These are phyloP conservation scores for Cornus kousa DNA, from an alignment of 148 eudicot species.

Conservation along the genomic window DNA sequence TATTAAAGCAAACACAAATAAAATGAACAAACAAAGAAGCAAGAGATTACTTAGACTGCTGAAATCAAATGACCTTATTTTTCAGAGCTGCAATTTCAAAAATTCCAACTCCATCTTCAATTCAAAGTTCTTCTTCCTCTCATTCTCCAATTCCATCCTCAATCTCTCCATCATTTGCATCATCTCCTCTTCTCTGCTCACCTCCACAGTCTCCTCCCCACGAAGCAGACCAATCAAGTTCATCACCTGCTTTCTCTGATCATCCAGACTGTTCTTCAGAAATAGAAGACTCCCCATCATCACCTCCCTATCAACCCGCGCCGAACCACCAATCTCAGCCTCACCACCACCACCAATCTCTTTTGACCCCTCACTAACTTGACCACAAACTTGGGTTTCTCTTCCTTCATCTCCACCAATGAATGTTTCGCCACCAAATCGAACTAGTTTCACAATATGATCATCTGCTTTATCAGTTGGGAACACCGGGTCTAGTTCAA, in stretches of 20 bases:
- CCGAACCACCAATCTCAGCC: background rate
- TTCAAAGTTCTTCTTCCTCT: constrained; percentile 18
- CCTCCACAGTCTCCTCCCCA: constrained; percentile 25
- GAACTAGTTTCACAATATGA: constrained; percentile 10
- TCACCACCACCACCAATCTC: constrained; percentile 9
- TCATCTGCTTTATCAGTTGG: constrained; percentile 19
- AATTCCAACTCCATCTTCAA: too few relatives aligned
- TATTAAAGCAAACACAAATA: too few relatives aligned
- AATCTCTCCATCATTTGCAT: constrained; percentile 40
- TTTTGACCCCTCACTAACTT: background rate
- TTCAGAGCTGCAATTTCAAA: too few relatives aligned
- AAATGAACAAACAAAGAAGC: too few relatives aligned
- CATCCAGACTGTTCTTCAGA: constrained; percentile 63
- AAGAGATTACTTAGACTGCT: too few relatives aligned
- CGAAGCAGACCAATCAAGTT: constrained; percentile 39
- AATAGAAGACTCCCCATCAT: constrained; percentile 45
- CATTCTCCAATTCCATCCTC: constrained; percentile 47
- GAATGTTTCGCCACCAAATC: too few relatives aligned
- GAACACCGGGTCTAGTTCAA: constrained; percentile 32
- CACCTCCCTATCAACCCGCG: constrained; percentile 31
- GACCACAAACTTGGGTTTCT: constrained; percentile 2
- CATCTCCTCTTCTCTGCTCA: constrained; percentile 47
- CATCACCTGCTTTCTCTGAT: constrained; percentile 52
- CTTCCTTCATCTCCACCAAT: constrained; percentile 1
- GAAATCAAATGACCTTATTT: too few relatives aligned